Evolutionary conservation across 345 rosid genomes (phyloP), one percentile per base, ranked within the genome.

Genomic region (Brassica rapa): DNA sequence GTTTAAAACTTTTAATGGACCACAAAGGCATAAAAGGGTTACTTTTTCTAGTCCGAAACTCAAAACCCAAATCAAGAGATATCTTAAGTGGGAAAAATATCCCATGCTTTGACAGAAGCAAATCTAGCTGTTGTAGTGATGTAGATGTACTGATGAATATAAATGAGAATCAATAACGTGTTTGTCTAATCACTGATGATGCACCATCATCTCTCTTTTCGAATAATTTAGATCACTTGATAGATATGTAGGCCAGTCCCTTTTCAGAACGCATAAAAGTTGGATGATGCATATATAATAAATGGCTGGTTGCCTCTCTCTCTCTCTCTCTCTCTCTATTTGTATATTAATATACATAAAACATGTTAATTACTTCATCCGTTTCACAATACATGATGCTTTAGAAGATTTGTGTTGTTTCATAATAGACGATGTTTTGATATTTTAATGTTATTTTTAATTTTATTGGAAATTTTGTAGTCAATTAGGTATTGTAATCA

Each of bases 151-250:
- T 72, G 49, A 59, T 78, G 73, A 43, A 43, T 64, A 60, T 14
- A 16, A 57, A 41, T 55, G 74, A 77, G 71, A 16, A 72, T 72
- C 73, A 79, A 74, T 11, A 71, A 59, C 62, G 63, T 78, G 77
- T 72, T 78, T 56, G 68, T 66, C 71, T 77, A 37, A 77, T 77
- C 81, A 77, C 67, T 78, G 85, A 84, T 89, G 84, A 84, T 89
- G 84, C 86, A 77, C 53, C 68, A 78, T 66, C 35, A 72, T 72
- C 67, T 57, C 62, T 65, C 68, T 57, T 66, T 51, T 78, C 63
- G 73, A 56, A 59, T 51, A 71, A 56, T 71, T 78, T 72, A 49
- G 81, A 71, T 78, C 53, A 67, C 73, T 72, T 68, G 64, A 60
- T 72, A 79, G 69, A 66, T 72, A 66, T 79, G 77, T 78, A 77